These are phyloP conservation scores for Musa acuminata DNA, from an alignment of 176 grass and related monocot genomes.

Conservation along the genomic window DNA sequence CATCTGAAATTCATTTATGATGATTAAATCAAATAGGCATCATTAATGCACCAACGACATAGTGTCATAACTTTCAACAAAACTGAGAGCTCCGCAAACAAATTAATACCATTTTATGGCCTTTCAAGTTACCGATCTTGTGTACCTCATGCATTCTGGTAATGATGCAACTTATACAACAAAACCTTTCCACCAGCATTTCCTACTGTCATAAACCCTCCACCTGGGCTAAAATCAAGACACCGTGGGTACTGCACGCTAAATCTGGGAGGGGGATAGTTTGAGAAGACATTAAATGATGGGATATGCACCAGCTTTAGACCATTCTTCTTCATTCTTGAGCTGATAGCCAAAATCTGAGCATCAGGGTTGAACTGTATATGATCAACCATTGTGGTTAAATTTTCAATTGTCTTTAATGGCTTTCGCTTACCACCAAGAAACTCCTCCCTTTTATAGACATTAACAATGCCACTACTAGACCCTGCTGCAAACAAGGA, in stretches of 20 bases:
- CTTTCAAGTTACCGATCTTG: no score
- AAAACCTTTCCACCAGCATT: slow-evolving; percentile 57
- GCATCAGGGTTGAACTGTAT: slow-evolving; percentile 72
- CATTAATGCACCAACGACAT: no score
- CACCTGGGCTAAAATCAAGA: slow-evolving; percentile 70
- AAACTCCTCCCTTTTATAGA: slow-evolving; percentile 72
- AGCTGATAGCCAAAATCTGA: slow-evolving; percentile 66
- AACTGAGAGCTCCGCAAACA: no score
- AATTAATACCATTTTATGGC: no score
- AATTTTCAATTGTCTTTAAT: slow-evolving; percentile 55
- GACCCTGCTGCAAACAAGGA: slow-evolving; percentile 62
- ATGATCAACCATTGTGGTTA: slow-evolving; percentile 41
- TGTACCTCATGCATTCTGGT: slow-evolving; percentile 41
- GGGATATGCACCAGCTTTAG: slow-evolving; percentile 69
- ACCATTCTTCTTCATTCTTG: slow-evolving; percentile 50
- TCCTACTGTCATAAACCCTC: slow-evolving; percentile 63
- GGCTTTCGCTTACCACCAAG: slow-evolving; percentile 56
- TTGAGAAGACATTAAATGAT: slow-evolving; percentile 60
- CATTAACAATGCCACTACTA: slow-evolving; percentile 60
- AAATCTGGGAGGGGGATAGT: slow-evolving; percentile 52
- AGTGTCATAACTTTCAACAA: no score
- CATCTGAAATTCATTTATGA: no score
- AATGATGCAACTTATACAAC: slow-evolving; percentile 78
- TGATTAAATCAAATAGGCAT: no score
- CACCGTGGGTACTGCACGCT: slow-evolving; percentile 45